These are phyloP conservation scores for Gaeumannomyces tritici DNA, from an alignment of 2,329 filamentous ascomycete genomes.

Conservation along the genomic window DNA sequence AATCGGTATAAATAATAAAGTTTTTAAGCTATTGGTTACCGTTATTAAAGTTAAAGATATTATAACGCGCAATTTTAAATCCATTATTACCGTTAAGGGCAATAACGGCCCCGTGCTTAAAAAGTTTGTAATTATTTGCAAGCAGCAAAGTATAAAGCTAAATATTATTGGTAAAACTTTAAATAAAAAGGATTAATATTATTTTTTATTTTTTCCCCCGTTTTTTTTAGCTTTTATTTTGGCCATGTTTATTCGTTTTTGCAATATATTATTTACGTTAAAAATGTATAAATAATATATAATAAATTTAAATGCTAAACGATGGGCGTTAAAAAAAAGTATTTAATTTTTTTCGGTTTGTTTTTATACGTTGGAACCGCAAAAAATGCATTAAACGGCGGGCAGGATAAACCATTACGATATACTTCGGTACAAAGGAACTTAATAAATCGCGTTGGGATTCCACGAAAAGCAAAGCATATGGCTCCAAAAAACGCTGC, in stretches of 20 bases:
- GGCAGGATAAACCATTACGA: not conserved
- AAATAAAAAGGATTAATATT: not conserved
- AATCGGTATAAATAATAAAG: slow-evolving; percentile 29
- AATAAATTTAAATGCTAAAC: not conserved
- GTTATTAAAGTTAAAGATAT: slow-evolving; percentile 26
- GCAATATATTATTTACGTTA: not conserved
- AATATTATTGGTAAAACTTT: slow-evolving; percentile 16
- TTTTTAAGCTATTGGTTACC: slow-evolving; percentile 32
- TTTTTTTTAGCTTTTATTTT: too few species aligned
- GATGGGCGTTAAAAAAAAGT: not conserved
- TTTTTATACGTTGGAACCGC: not conserved
- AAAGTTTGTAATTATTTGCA: slow-evolving; percentile 24
- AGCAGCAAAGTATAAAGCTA: slow-evolving; percentile 18
- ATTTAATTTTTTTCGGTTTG: not conserved
- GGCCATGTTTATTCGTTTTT: too few species aligned
- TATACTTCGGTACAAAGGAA: too few species aligned
- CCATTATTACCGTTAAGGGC: slow-evolving; percentile 25
- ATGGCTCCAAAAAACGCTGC: too few species aligned
- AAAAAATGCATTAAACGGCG: not conserved
- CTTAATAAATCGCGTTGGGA: not conserved
- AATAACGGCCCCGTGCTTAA: slow-evolving; percentile 21
- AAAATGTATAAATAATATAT: not conserved
- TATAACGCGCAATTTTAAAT: slow-evolving; percentile 25
- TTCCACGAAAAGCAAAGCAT: not conserved
- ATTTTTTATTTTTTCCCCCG: too few species aligned